These are phyloP conservation scores for Gynostemma pentaphyllum DNA, from an alignment of 306 rosid genomes.

Conservation along the genomic window DNA sequence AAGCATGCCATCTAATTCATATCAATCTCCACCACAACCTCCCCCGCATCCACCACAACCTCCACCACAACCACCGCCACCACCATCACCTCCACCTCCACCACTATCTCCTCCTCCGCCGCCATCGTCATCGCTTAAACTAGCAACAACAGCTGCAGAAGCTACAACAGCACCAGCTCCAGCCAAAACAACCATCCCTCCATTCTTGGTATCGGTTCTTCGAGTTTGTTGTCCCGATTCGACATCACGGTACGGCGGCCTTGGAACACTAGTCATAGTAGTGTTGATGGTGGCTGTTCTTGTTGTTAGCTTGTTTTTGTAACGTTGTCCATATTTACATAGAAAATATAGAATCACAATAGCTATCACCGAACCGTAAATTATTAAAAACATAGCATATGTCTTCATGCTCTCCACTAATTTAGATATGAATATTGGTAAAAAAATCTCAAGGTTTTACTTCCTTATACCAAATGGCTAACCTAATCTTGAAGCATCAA, in stretches of 20 bases:
- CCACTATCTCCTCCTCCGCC: neutral
- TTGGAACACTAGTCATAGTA: neutral
- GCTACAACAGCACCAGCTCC: slow-evolving; percentile 19
- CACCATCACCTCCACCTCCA: neutral
- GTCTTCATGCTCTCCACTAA: slow-evolving; percentile 11
- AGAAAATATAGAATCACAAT: neutral
- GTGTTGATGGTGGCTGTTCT: no score
- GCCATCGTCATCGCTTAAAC: neutral
- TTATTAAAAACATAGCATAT: slow-evolving; percentile 4
- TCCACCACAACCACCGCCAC: neutral
- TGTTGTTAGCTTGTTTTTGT: slow-evolving; percentile 12
- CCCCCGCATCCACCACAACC: neutral
- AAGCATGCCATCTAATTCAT: no score
- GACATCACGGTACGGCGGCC: neutral
- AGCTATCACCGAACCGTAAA: neutral
- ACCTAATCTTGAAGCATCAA: neutral
- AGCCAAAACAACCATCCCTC: slow-evolving; percentile 16
- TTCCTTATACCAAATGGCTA: neutral
- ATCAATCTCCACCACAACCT: neutral
- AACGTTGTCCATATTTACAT: neutral
- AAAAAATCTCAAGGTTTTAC: neutral
- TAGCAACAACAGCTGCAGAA: slow-evolving; percentile 3
- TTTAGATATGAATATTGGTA: neutral
- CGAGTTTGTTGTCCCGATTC: slow-evolving; percentile 5
- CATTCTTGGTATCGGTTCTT: neutral